Evolutionary conservation across 2,329 filamentous ascomycete genomes (phyloP), one percentile per base, ranked within the genome.

Genomic region (Diaporthe vaccinii): DNA sequence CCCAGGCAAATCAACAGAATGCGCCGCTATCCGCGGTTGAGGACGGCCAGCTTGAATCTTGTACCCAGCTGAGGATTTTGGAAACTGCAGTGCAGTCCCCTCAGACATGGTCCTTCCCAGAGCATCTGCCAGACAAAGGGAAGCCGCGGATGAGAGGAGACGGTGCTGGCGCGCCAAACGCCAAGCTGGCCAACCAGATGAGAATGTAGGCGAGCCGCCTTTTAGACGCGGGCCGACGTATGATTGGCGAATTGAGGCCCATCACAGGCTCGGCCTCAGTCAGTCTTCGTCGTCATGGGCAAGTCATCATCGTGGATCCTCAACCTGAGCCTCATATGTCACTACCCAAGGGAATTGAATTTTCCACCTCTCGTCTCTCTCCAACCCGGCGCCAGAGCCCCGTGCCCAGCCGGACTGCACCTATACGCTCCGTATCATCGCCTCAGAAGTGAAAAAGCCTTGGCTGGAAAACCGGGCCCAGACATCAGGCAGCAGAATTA

Each of bases 401-500:
- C 20, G 17, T 20, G 46, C 44, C 62, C 46, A 68, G 44, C 62
- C 62, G 44, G 62, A 36, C 46, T 49, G 44, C 62, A 51, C 44
- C 28, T 51, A 53, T 4, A 36, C 22, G 22, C 22, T 68, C 65
- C 46, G 65, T 53, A 39, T 61, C 53, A 36, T 34, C 69, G 55
- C 68, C 39, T 57, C 39, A 20, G 65, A 55, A 31, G 65, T 61
- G 25, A 72, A 49, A 51, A 36, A 14, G 31, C 41, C 57, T 36
- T 41, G 57, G 44, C 55, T 72, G 44, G 69, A 59, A 49, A 61
- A 49, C 31, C 57, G 44, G 70, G 70, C 57, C 70, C 34, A 41
- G 46, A 22, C 58, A 49, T 58, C 70, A 72, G 57, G 70, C 70
- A 72, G 70, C 70, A 61, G 70, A 31, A 72, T 72, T 61, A 44